Conservation (phyloP, 148 eudicot species). For the Dianthus caryophyllus region DNA sequence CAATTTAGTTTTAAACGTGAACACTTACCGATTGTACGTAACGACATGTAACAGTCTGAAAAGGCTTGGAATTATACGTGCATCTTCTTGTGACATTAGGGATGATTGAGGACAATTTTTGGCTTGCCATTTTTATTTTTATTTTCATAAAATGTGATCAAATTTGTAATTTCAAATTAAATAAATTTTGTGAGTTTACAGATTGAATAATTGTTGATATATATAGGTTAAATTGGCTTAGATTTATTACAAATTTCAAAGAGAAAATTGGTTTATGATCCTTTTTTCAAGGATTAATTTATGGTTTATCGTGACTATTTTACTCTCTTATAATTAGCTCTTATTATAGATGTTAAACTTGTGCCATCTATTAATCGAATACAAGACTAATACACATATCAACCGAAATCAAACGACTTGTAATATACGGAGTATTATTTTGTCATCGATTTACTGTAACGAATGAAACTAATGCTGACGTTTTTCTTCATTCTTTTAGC, state of each 20-base stretch:
- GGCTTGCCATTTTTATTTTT: constrained; percentile 18
- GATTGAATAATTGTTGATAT: not conserved
- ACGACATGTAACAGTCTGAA: constrained; percentile 7
- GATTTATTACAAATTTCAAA: not conserved
- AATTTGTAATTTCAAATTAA: not conserved
- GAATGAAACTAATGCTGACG: no score
- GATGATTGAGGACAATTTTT: constrained; percentile 13
- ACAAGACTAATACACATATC: no score
- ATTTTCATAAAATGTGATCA: not conserved
- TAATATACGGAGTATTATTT: no score
- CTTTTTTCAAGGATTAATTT: constrained; percentile 4
- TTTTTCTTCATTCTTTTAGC: no score
- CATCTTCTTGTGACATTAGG: constrained; percentile 1
- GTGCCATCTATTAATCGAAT: no score
- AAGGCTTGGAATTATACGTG: constrained; percentile 1
- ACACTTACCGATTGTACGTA: constrained; percentile 22
- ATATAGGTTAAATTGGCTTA: constrained; percentile 1
- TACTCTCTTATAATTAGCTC: not conserved
- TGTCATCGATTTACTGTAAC: no score
- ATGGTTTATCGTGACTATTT: not conserved
- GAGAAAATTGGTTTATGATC: not conserved
- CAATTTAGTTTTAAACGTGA: not conserved
- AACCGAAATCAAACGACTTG: no score
- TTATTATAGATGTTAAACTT: not conserved
- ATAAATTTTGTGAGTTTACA: not conserved